These are phyloP conservation scores for Eimeria acervulina DNA, from an alignment of 169 alveolate genomes.

Conservation along the genomic window DNA sequence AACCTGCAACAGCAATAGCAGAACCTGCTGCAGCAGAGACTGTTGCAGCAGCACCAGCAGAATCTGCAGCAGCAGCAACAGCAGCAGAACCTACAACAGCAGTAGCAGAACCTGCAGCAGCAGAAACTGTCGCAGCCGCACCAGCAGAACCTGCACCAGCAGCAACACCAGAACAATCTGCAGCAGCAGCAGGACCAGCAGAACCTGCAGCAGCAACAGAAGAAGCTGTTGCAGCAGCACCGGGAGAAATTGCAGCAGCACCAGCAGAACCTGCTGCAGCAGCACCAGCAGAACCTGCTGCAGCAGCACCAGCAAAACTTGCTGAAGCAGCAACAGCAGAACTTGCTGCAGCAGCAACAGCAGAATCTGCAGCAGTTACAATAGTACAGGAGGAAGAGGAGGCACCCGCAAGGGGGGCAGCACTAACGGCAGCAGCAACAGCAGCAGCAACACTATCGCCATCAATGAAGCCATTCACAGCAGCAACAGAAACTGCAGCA, in stretches of 20 bases:
- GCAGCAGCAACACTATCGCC: too few species aligned
- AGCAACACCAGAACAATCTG: background rate
- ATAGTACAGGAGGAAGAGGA: too few species aligned
- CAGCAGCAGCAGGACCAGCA: background rate
- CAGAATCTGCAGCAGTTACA: background rate
- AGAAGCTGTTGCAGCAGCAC: background rate
- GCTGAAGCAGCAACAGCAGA: background rate
- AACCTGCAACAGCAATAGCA: background rate
- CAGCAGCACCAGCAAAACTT: constrained; percentile 1
- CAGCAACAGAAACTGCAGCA: background rate
- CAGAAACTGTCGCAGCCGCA: background rate
- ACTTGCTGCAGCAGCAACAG: background rate
- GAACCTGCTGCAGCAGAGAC: background rate
- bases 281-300: background rate
- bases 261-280: background rate
- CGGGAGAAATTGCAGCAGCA: background rate
- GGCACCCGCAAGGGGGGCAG: background rate
- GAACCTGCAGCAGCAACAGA: background rate
- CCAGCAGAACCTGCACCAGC: background rate
- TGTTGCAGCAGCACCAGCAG: background rate
- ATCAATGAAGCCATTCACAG: too few species aligned
- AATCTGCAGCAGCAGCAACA: background rate
- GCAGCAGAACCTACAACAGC: background rate
- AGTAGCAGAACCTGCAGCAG: background rate
- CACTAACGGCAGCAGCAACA: background rate